Evolutionary conservation across 176 grass and related monocot genomes (phyloP), one percentile per base, ranked within the genome.

Genomic region (Urochloa ruziziensis): DNA sequence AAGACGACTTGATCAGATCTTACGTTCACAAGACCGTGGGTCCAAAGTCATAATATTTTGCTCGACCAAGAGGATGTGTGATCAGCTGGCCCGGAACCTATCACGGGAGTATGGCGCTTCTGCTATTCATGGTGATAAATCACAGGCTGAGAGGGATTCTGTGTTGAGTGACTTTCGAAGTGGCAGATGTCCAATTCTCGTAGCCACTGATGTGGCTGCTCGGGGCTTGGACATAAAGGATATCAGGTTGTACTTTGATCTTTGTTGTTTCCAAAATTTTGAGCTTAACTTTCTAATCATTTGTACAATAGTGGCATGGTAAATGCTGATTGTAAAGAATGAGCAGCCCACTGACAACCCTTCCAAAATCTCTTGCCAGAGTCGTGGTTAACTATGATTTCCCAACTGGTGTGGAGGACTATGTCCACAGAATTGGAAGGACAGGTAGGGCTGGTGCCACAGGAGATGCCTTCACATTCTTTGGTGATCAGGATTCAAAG

Each of bases 121-220:
- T 84, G 95, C 86, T 78, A 98, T 98, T 82, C 95, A 98, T 79
- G 95, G 95, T 77, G 95, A 98, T 72, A 98, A 98, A 86, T 98
- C 95, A 75, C 95, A 98, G 79, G 19, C 77, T 21, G 95, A 98
- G 86, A 92, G 95, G 67, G 95, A 98, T 83, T 95, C 86, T n/a
- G 92, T 98, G 51, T 78, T 98, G 58, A 90, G 82, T 48, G 87
- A 91, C 74, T 98, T 98, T 71, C 89, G 95, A 70, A 89, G 27
- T 1, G 95, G 95, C 25, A 88, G 84, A 51, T 95, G 88, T 28
- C 91, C 83, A 44, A 62, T 98, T 67, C 88, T 98, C 73, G 95
- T 98, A 43, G 95, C 95, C 54, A 98, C 95, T 72, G 95, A 98
- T 90, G 95, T 98, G 43, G 95, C 95, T 12, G 92, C 95, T 74